phyloP scores from a whole-genome alignment of 148 eudicot species.

The Rhododendron williamsianum region DNA sequence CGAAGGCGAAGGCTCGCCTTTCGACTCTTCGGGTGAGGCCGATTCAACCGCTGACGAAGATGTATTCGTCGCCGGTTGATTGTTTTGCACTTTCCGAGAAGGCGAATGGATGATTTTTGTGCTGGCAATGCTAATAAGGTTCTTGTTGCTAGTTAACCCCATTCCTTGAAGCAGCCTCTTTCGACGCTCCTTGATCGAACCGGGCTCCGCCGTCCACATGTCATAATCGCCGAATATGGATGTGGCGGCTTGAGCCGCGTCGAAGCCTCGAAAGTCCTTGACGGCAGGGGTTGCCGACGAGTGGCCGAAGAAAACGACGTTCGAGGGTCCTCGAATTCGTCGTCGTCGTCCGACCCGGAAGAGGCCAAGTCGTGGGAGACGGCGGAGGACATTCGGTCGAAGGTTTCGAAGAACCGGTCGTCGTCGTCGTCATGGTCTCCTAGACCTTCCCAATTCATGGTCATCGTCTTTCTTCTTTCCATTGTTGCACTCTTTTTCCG shows the following conservation, averaged over 20 bases:
- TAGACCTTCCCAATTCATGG: constrained; percentile 73
- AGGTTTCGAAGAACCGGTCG: constrained; percentile 68
- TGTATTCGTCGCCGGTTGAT: not conserved
- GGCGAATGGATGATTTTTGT: constrained; percentile 23
- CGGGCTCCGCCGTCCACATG: constrained; percentile 79
- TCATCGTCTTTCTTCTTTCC: constrained; percentile 54
- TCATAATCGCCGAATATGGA: constrained; percentile 37
- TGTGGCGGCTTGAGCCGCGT: not conserved
- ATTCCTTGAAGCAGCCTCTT: constrained; percentile 63
- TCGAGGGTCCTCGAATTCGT: constrained; percentile 54
- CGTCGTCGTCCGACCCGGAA: constrained; percentile 43
- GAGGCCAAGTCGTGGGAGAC: constrained; percentile 32
- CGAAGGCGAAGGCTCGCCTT: constrained; percentile 11
- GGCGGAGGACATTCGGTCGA: constrained; percentile 53
- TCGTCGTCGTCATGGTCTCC: constrained; percentile 49
- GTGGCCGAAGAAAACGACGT: constrained; percentile 50
- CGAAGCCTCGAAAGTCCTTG: constrained; percentile 8
- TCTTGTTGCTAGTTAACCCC: constrained; percentile 75
- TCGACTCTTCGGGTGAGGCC: not conserved
- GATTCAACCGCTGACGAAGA: not conserved
- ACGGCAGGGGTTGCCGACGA: constrained; percentile 13
- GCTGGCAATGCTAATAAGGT: constrained; percentile 33
- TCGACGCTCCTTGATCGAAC: constrained; percentile 67
- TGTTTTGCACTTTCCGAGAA: constrained; percentile 30
- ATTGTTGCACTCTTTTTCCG: constrained; percentile 13